Percentiles rank a stretch among this genome's conserved stretches.
phyloP scores from a whole-genome alignment of 2,329 filamentous ascomycete genomes.

The Tolypocladium sp. region DNA sequence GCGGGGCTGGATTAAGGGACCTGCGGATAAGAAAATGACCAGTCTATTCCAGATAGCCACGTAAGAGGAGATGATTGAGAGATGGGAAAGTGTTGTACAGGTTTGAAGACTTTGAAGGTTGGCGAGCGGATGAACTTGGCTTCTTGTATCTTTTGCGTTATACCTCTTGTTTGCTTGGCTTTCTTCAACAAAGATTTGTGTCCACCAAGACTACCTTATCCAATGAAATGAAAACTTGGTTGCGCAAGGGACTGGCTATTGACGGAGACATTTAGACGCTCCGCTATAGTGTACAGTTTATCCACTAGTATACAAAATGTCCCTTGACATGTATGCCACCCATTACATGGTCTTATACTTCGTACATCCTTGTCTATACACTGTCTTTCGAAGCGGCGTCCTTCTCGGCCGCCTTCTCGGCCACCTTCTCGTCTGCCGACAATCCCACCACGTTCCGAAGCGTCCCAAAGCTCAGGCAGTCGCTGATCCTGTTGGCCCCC shows the following conservation, averaged over 20 bases:
- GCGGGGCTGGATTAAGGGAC: constrained; percentile 19
- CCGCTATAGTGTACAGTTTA: background rate
- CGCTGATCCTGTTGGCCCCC: constrained; percentile 67
- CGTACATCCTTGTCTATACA: background rate
- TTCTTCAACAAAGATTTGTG: constrained; percentile 7
- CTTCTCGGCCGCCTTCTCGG: constrained; percentile 10
- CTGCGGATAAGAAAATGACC: constrained; percentile 7
- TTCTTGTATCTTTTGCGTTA: background rate
- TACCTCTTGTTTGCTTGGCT: background rate
- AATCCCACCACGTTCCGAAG: constrained; percentile 58
- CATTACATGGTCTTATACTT: background rate
- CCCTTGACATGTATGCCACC: background rate
- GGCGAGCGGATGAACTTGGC: background rate
- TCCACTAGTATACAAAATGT: background rate
- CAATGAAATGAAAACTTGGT: no score
- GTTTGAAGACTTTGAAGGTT: background rate
- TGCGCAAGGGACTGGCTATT: background rate
- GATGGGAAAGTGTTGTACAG: background rate
- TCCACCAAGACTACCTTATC: background rate
- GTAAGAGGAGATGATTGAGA: background rate
- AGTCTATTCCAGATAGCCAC: constrained; percentile 13
- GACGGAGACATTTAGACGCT: background rate
- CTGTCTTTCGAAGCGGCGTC: background rate
- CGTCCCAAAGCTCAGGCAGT: constrained; percentile 83
- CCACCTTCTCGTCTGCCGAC: constrained; percentile 23